Conservation (phyloP, 768 basidiomycete species). For the Trametes cingulata region DNA sequence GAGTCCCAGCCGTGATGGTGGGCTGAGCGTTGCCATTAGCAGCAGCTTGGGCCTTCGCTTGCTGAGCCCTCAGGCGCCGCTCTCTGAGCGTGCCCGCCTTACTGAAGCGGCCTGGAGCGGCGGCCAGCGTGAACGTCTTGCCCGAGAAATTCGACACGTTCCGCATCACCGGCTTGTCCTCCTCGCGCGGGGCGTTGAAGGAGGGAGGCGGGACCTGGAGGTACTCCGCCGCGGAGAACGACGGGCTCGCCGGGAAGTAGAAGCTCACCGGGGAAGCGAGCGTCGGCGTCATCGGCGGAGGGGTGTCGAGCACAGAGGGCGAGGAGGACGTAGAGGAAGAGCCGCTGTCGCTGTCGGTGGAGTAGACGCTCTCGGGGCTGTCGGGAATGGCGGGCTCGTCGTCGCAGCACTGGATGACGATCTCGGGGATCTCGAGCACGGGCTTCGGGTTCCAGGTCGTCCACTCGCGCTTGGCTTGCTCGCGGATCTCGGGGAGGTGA, state of each 20-base stretch:
- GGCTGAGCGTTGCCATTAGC: neutral
- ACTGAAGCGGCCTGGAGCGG: neutral
- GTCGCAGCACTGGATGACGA: conserved; percentile 11
- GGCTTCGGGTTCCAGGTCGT: neutral
- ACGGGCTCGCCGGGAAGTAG: conserved; percentile 13
- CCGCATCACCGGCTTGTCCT: neutral
- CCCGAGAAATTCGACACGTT: conserved; percentile 12
- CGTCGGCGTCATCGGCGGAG: conserved; percentile 6
- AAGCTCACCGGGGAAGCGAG: conserved; percentile 11
- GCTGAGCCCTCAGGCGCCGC: neutral
- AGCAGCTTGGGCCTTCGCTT: neutral
- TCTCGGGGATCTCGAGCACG: neutral
- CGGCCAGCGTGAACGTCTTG: conserved; percentile 2
- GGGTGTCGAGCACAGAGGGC: conserved; percentile 6
- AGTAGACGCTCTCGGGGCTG: conserved; percentile 13
- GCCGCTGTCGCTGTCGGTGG: neutral
- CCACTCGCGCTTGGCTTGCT: conserved; percentile 12
- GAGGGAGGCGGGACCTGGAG: conserved; percentile 15
- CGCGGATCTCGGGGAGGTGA: conserved; percentile 10
- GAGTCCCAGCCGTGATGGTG: no score
- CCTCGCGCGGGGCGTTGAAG: conserved; percentile 15
- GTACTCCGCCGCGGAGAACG: conserved; percentile 3
- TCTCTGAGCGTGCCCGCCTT: neutral
- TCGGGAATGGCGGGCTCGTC: neutral
- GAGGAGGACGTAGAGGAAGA: neutral